Evolutionary conservation across 805 yeast species (phyloP).

Genomic region (Yarrowia osloensis): DNA sequence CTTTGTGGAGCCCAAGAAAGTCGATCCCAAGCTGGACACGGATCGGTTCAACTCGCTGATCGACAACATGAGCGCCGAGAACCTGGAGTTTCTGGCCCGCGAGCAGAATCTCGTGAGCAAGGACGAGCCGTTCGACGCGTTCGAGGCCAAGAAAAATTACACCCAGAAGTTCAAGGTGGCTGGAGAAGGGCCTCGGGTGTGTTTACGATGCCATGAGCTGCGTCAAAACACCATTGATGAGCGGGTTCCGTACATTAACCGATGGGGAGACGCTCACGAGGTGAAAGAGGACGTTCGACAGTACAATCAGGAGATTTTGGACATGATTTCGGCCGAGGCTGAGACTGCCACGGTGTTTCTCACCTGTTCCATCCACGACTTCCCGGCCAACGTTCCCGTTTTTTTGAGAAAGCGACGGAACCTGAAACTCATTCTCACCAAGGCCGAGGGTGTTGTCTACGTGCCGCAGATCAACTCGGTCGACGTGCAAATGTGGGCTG

Average conservation of each 20-base stretch:
- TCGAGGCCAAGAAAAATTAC: background rate
- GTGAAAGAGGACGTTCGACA: background rate
- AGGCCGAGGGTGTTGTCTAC: slow-evolving; percentile 22
- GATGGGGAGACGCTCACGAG: background rate
- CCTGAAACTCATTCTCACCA: slow-evolving; percentile 34
- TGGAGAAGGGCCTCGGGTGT: background rate
- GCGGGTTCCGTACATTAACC: background rate
- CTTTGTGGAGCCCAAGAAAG: background rate
- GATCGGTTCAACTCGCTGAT: slow-evolving; percentile 3
- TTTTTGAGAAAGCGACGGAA: slow-evolving; percentile 24
- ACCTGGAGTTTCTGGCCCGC: slow-evolving; percentile 15
- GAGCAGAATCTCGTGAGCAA: background rate
- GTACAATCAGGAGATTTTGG: slow-evolving; percentile 9
- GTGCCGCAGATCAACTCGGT: slow-evolving; percentile 22
- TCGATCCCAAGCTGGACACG: background rate
- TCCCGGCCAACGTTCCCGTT: slow-evolving; percentile 20
- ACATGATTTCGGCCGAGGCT: background rate
- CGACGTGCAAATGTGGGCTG: slow-evolving; percentile 25
- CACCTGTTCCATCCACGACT: slow-evolving; percentile 12
- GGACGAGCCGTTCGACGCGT: background rate
- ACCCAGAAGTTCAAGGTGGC: background rate
- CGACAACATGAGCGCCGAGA: slow-evolving; percentile 5
- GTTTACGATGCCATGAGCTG: slow-evolving; percentile 8
- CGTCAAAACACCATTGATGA: background rate
- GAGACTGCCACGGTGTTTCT: slow-evolving; percentile 11